Evolutionary conservation across 352 stramenopile species (phyloP).

Genomic region (Globisporangium middletonii): DNA sequence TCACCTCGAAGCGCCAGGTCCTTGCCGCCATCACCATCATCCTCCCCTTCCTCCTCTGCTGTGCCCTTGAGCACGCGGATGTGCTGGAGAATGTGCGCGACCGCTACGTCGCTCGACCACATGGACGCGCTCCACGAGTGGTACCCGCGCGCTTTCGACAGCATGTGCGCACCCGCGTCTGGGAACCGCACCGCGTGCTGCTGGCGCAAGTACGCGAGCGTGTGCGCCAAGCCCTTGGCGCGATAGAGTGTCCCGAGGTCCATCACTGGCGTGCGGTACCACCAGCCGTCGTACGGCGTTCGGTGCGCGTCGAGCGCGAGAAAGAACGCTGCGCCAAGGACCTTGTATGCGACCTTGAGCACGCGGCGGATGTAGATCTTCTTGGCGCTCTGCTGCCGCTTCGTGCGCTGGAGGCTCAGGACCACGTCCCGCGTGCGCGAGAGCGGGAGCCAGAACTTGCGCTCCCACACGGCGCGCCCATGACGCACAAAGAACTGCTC

Average conservation of each 20-base stretch:
- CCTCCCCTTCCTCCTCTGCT: too few relatives aligned
- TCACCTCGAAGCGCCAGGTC: too few relatives aligned
- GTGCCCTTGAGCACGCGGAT: slow-evolving; percentile 14
- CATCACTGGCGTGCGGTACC: slow-evolving; percentile 11
- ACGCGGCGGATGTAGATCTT: slow-evolving; percentile 17
- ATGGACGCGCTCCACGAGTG: slow-evolving; percentile 24
- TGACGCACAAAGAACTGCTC: slow-evolving; percentile 17
- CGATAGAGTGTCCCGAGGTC: slow-evolving; percentile 17
- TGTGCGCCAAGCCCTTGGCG: slow-evolving; percentile 9
- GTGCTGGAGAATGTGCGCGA: slow-evolving; percentile 8
- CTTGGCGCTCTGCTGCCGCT: slow-evolving; percentile 20
- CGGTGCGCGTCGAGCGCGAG: slow-evolving; percentile 16
- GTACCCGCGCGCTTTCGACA: neutral
- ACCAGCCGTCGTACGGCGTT: slow-evolving; percentile 20
- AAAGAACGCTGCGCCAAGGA: slow-evolving; percentile 24
- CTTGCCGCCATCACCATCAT: too few relatives aligned
- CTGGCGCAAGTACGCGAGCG: slow-evolving; percentile 21
- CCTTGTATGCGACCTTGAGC: slow-evolving; percentile 13
- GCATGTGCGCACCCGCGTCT: neutral
- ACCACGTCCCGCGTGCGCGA: slow-evolving; percentile 1
- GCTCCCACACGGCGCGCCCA: slow-evolving; percentile 28
- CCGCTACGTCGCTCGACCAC: slow-evolving; percentile 16
- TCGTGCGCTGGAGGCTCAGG: neutral
- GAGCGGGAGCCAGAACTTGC: slow-evolving; percentile 24
- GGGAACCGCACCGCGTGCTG: slow-evolving; percentile 20